Conservation (phyloP, 768 basidiomycete genomes). For the Suillus alpinus region DNA sequence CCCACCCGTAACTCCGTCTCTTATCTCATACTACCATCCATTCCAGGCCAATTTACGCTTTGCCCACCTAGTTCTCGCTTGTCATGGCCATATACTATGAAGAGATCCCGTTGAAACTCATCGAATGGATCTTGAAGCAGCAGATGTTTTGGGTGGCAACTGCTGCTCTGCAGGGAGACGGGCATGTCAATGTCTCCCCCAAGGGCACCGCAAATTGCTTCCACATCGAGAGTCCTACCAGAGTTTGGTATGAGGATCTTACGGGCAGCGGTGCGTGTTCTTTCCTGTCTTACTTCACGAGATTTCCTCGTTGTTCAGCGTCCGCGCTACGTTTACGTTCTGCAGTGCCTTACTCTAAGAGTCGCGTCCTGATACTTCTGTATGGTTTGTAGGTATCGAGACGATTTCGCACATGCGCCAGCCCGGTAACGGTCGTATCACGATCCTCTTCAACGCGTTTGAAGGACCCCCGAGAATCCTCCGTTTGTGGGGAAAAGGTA, state of each 20-base stretch:
- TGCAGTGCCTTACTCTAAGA: neutral
- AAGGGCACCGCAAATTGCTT: constrained; percentile 63
- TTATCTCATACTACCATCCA: neutral
- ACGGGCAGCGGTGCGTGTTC: constrained; percentile 59
- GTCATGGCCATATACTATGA: constrained; percentile 59
- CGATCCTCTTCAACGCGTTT: constrained; percentile 60
- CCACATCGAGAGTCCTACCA: constrained; percentile 49
- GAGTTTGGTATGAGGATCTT: constrained; percentile 74
- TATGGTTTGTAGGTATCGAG: constrained; percentile 43
- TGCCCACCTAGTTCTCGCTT: neutral
- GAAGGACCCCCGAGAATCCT: constrained; percentile 57
- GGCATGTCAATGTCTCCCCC: constrained; percentile 67
- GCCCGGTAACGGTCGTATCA: constrained; percentile 53
- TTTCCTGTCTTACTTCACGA: neutral
- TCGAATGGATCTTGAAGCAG: constrained; percentile 59
- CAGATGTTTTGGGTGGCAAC: constrained; percentile 73
- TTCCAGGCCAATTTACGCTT: neutral
- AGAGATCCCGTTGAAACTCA: constrained; percentile 49
- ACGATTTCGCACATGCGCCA: constrained; percentile 62
- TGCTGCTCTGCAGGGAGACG: constrained; percentile 53
- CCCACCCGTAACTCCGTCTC: neutral
- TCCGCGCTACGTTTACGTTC: neutral
- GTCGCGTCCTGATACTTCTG: neutral
- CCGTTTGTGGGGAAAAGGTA: constrained; percentile 60
- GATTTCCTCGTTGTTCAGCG: neutral